phyloP scores from a whole-genome alignment of 2,329 filamentous ascomycete species.

The Arthrobotrys sphaeroides region DNA sequence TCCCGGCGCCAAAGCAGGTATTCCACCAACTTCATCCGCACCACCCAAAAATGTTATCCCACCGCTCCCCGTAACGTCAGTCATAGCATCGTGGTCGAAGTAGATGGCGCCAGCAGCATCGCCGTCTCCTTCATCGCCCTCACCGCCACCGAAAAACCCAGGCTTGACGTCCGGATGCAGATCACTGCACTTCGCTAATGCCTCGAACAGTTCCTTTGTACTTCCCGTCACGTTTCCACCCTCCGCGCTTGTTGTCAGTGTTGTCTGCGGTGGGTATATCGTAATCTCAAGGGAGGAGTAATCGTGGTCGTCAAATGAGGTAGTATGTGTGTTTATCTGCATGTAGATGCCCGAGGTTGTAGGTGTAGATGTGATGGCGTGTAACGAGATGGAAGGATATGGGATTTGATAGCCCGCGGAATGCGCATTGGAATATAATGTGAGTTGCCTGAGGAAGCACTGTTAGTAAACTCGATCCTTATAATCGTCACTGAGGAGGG shows the following conservation, averaged over 20 bases:
- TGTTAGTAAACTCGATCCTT: too few species aligned
- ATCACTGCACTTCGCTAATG: constrained; percentile 39
- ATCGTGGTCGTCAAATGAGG: constrained; percentile 51
- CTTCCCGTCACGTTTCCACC: constrained; percentile 42
- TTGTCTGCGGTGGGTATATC: constrained; percentile 47
- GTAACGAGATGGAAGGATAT: constrained; percentile 41
- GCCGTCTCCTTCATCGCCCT: constrained; percentile 8
- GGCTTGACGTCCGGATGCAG: constrained; percentile 40
- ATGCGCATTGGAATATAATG: constrained; percentile 28
- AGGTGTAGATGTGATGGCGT: constrained; percentile 49
- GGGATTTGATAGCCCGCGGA: constrained; percentile 45
- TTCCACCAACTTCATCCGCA: constrained; percentile 51
- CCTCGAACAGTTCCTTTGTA: constrained; percentile 48
- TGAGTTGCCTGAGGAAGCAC: constrained; percentile 12
- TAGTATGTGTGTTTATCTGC: constrained; percentile 50
- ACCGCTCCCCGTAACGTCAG: neutral
- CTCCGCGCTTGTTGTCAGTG: constrained; percentile 36
- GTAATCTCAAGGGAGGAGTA: constrained; percentile 47
- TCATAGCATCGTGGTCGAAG: constrained; percentile 33
- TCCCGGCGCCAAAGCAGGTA: constrained; percentile 46
- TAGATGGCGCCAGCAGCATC: constrained; percentile 36
- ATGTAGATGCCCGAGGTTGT: constrained; percentile 51
- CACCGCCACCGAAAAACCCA: constrained; percentile 42
- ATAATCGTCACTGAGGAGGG: too few species aligned
- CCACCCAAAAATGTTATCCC: constrained; percentile 47